phyloP scores from a whole-genome alignment of 2,329 filamentous ascomycete species.

The Pseudocercospora musae region DNA sequence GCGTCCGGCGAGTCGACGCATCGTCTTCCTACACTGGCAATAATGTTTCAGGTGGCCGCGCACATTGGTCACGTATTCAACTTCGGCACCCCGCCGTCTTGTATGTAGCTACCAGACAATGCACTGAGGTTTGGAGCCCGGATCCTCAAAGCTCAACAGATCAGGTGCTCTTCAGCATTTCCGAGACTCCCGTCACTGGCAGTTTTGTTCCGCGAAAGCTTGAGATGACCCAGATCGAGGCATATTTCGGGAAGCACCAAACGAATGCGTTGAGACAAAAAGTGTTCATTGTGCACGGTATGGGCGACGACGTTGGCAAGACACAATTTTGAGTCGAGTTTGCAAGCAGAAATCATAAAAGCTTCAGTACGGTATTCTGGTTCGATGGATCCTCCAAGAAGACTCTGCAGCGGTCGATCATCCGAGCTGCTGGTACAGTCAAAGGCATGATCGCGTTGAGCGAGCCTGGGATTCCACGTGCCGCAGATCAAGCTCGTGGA shows the following conservation, averaged over 20 bases:
- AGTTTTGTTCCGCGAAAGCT: background rate
- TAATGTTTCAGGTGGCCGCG: background rate
- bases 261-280: too few relatives aligned
- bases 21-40: background rate
- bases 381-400: background rate
- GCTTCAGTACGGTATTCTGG: background rate
- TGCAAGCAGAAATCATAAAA: background rate
- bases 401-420: background rate
- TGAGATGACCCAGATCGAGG: too few relatives aligned
- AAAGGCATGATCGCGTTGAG: background rate
- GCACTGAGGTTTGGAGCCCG: background rate
- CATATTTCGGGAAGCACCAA: too few relatives aligned
- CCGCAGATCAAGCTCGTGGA: background rate
- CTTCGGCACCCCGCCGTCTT: background rate
- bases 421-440: background rate
- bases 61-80: background rate
- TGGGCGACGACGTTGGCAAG: constrained; percentile 34
- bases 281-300: constrained; percentile 26
- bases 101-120: background rate
- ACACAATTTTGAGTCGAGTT: constrained; percentile 25
- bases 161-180: background rate
- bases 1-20: background rate
- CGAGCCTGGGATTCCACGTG: too few relatives aligned
- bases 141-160: background rate
- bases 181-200: background rate